Conservation (phyloP, 371 early-diverging fungal species). For the Mucor indicus region DNA sequence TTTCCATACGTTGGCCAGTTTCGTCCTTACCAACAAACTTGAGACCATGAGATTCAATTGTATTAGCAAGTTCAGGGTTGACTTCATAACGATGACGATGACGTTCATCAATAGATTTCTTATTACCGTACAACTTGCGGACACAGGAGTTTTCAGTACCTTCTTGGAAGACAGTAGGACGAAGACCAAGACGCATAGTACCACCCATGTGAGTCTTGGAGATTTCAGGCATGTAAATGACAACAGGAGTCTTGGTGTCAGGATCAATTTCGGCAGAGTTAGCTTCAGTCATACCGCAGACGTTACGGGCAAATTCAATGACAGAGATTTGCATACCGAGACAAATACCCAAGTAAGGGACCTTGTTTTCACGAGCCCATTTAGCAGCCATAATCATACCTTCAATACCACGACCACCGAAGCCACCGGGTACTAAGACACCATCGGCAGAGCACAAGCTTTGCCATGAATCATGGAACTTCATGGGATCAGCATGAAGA, state of each 20-base stretch:
- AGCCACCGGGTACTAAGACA: conserved; percentile 99
- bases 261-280: conserved; percentile 87
- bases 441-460: conserved; percentile 86
- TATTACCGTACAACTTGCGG: conserved; percentile 73
- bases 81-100: conserved; percentile 99
- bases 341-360: conserved; percentile 99
- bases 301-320: conserved; percentile 98
- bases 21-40: conserved; percentile 93
- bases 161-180: conserved; percentile 83
- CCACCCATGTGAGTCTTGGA: conserved; percentile 94
- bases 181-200: conserved; percentile 94
- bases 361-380: conserved; percentile 97
- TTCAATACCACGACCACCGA: conserved; percentile 96
- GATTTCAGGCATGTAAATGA: conserved; percentile 97
- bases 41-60: conserved; percentile 85
- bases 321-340: conserved; percentile 98
- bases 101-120: conserved; percentile 79
- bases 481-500: conserved; percentile 74
- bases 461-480: conserved; percentile 95
- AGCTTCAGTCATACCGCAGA: conserved; percentile 83
- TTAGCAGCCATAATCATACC: conserved; percentile 97
- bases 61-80: conserved; percentile 78
- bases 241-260: conserved; percentile 70
- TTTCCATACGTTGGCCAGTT: conserved; percentile 95
- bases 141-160: conserved; percentile 54